Percentiles rank a stretch among this genome's conserved stretches.
These are phyloP conservation scores for Backusella macrospora DNA, from an alignment of 192 early-diverging fungal species.

Conservation along the genomic window DNA sequence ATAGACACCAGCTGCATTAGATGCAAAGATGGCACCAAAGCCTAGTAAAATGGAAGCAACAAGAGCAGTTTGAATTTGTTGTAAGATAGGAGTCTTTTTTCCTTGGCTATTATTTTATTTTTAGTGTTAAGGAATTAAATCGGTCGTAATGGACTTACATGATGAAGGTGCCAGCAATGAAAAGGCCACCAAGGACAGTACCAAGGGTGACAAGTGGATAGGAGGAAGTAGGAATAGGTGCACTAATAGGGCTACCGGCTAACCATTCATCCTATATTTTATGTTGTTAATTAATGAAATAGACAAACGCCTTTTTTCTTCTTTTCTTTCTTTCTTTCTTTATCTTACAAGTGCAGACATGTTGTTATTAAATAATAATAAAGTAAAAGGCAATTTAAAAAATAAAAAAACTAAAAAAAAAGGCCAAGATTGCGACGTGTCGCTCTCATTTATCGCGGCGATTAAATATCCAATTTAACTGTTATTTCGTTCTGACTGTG, in stretches of 20 bases:
- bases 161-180: constrained; percentile 31
- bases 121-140: not conserved
- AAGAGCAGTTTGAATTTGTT: constrained; percentile 37
- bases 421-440: constrained; percentile 4
- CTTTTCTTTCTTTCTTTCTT: not conserved
- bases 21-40: constrained; percentile 43
- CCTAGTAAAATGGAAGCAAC: constrained; percentile 43
- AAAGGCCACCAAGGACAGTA: constrained; percentile 22
- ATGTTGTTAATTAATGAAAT: not conserved
- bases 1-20: constrained; percentile 46
- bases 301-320: not conserved
- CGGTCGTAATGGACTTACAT: constrained; percentile 28
- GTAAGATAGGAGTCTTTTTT: constrained; percentile 18
- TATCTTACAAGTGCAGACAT: constrained; percentile 32
- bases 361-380: not conserved
- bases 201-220: constrained; percentile 27
- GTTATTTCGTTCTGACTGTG: not conserved
- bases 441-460: not conserved
- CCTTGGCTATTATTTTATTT: constrained; percentile 15
- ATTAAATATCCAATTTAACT: not conserved
- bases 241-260: constrained; percentile 19
- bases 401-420: not conserved
- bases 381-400: not conserved
- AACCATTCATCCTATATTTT: constrained; percentile 33
- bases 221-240: constrained; percentile 27